Evolutionary conservation across 768 basidiomycete species (phyloP), one percentile per base, ranked within the genome.

Genomic region (Fomitopsis serialis): DNA sequence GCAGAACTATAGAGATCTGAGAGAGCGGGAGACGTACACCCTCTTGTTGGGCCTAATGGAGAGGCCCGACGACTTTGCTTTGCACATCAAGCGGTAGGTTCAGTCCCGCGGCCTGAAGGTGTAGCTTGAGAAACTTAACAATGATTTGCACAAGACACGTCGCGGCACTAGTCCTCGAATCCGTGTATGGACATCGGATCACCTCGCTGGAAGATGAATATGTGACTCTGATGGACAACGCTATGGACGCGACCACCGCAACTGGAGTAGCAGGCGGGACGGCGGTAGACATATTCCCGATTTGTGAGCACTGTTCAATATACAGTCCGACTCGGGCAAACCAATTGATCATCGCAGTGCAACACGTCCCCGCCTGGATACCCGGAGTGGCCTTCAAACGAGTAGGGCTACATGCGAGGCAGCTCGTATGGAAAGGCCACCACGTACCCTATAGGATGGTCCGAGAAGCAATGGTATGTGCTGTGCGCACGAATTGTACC

Each of bases 341-440:
- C 36, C 22, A 40, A 37, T 11, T 19, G n/a, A 15, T 23, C 43
- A 32, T 9, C 10, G 17, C 54, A 63, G 63, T 64, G 23, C 59
- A 60, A 25, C 47, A 65, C 34, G 19, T 67, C 3, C 68, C 68
- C 0, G 22, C 45, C 15, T 69, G 68, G 68, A 54, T 69, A 42
- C 68, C 68, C 0, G 64, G 64, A 15, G 60, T 62, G 0, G 45
- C 43, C 0, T 68, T 67, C 55, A 57, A 61, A 42, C 50, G 58
- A n/a, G 34, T 56, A 27, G 62, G 61, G 4, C 19, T 19, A 15
- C 19, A 17, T 6, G 15, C 37, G 6, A 40, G 37, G 15, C 15
- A 7, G 37, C 13, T 15, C 5, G 4, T 40, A 17, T 17, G 15
- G 37, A 15, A 7, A 7, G 15, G 15, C 15, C 6, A 40, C 15